These are phyloP conservation scores for Raddia guianensis DNA, from an alignment of 176 grass and related monocot genomes.

Conservation along the genomic window DNA sequence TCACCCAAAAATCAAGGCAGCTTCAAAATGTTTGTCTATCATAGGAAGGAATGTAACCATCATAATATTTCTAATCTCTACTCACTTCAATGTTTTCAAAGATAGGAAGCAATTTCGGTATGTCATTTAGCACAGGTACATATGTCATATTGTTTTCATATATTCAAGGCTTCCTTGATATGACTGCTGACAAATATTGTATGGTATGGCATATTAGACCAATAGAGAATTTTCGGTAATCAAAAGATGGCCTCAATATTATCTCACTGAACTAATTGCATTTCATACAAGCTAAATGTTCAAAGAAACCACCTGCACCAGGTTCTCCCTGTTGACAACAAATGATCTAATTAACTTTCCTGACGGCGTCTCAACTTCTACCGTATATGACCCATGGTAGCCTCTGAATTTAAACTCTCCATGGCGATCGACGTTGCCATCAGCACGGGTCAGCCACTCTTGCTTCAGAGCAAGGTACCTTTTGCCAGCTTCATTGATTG, in stretches of 20 bases:
- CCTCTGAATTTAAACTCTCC: constrained; percentile 86
- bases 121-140: too few relatives aligned
- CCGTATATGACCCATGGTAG: constrained; percentile 72
- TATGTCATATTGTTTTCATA: too few relatives aligned
- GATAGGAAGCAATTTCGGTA: too few relatives aligned
- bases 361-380: constrained; percentile 62
- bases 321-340: constrained; percentile 73
- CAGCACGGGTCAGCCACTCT: constrained; percentile 72
- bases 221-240: not conserved
- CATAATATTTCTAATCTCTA: too few relatives aligned
- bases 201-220: not conserved
- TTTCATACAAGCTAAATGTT: constrained; percentile 36
- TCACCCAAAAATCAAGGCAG: too few relatives aligned
- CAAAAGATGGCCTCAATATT: not conserved
- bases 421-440: constrained; percentile 42
- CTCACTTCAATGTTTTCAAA: too few relatives aligned
- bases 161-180: too few relatives aligned
- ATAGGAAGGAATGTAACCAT: too few relatives aligned
- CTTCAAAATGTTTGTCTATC: too few relatives aligned
- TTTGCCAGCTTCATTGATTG: constrained; percentile 81
- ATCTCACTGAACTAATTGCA: not conserved
- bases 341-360: constrained; percentile 57
- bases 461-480: constrained; percentile 87
- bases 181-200: too few relatives aligned
- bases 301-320: constrained; percentile 56